Base-by-base conservation (phyloP, 2,329 filamentous ascomycete genomes). In the Phyllosticta citriasiana region DNA sequence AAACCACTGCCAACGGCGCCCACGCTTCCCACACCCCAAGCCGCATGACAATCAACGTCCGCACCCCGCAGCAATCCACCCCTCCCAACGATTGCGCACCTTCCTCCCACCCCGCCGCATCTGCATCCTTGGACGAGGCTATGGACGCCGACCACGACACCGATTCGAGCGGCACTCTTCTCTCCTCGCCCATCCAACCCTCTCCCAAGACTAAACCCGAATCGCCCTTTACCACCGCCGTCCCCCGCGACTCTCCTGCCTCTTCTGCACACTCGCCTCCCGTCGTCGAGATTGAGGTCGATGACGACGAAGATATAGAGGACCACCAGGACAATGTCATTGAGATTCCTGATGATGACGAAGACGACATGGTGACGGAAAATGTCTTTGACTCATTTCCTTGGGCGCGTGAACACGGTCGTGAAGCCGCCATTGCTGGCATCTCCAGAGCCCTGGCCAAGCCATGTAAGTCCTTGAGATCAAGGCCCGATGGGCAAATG, bases 241-340 rank as follows among this genome's bases (percentile, higher is more conserved):
- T 35, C 8, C 61, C 52, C 3, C 56, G 53, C 4, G 57, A 62
- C 35, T 59, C 64, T 10, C 53, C 64, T 2, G 27, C 60, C 1
- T 62, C 66, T 7, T 57, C 63, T 30, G 64, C 64, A 30, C 66
- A 65, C 40, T 72, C 71, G 58, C 70, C 71, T 26, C 73, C 71
- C 56, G 69, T 76, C 40, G 70, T 78, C 63, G 68, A 74, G 53
- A 68, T 78, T 24, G 68, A 73, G 52, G 69, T 67, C 53, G 71
- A 74, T 24, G 70, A 72, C 12, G 30, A 52, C 51, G 60, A 62
- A n/a, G 62, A 64, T 40, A 67, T 69, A 57, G 64, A 63, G n/a
- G 66, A 67, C 30, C 65, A 64, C 58, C 58, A 8, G 40, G 54
- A 59, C 30, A 53, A 60, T 7, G 24, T 55, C 55, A 66, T 65